A percentile compares a stretch with the other conserved stretches of the same genome.
phyloP scores from a whole-genome alignment of 495 filamentous ascomycete species.

The Penicillium robsamsonii region DNA sequence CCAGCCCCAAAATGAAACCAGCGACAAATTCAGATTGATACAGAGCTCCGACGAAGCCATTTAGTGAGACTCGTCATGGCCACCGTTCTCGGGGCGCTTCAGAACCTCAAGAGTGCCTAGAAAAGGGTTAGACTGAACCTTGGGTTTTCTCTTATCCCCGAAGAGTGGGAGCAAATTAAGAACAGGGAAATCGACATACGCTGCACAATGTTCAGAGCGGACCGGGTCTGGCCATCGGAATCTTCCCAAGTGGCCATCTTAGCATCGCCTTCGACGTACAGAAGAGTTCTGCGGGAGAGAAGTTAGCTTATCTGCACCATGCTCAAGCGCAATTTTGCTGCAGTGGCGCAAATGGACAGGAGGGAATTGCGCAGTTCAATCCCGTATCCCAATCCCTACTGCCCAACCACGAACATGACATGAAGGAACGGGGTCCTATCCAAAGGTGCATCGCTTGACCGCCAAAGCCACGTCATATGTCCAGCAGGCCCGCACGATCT shows the following conservation, averaged over 20 bases:
- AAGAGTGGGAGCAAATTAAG: background rate
- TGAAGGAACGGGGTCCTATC: background rate
- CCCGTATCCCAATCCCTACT: background rate
- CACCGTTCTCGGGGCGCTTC: slow-evolving; percentile 34
- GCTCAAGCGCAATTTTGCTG: background rate
- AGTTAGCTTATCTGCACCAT: slow-evolving; percentile 8
- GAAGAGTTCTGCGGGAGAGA: slow-evolving; percentile 51
- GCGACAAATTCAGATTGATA: slow-evolving; percentile 6
- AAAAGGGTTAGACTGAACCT: slow-evolving; percentile 8
- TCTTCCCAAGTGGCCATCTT: slow-evolving; percentile 59
- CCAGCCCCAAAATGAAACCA: background rate
- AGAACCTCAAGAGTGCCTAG: slow-evolving; percentile 60
- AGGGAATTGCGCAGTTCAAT: background rate
- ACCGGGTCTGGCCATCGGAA: slow-evolving; percentile 58
- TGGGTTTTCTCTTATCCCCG: background rate
- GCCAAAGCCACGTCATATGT: background rate
- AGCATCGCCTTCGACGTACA: slow-evolving; percentile 74
- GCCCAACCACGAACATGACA: background rate
- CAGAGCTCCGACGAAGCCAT: background rate
- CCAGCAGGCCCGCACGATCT: background rate
- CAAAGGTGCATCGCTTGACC: background rate
- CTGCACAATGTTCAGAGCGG: slow-evolving; percentile 63
- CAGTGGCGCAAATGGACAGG: background rate
- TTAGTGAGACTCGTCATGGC: slow-evolving; percentile 19
- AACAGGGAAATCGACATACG: slow-evolving; percentile 51